phyloP scores from a whole-genome alignment of 306 rosid species.

The Neltuma alba region DNA sequence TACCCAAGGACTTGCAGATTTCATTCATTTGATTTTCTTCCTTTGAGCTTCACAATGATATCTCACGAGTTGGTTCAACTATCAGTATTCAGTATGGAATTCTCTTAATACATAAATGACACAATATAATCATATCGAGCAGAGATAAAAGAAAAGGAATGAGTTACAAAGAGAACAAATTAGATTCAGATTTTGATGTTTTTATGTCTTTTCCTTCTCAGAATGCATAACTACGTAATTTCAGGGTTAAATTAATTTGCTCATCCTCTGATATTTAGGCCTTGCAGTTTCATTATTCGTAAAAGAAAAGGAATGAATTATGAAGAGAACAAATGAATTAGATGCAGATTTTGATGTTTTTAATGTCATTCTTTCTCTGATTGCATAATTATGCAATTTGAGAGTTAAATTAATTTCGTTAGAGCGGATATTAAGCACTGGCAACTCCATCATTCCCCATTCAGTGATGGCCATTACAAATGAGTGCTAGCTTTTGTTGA shows the following conservation, averaged over 20 bases:
- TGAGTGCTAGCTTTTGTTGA: not conserved
- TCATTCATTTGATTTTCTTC: conserved; percentile 12
- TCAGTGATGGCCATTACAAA: not conserved
- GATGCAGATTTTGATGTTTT: not conserved
- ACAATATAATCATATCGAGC: not conserved
- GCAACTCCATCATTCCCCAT: not conserved
- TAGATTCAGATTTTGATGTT: not conserved
- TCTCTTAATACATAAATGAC: not conserved
- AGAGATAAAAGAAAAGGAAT: not conserved
- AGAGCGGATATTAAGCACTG: not conserved
- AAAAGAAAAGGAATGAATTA: not conserved
- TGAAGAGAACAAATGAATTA: too few species aligned
- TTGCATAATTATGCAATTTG: not conserved
- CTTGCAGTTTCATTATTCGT: too few species aligned
- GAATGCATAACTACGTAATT: not conserved
- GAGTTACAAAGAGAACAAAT: not conserved
- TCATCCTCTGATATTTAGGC: too few species aligned
- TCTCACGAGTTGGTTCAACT: not conserved
- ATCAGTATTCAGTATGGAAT: not conserved
- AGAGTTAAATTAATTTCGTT: too few species aligned
- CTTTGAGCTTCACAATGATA: not conserved
- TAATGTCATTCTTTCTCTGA: not conserved
- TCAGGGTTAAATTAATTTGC: too few species aligned
- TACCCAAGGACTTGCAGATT: conserved; percentile 4
- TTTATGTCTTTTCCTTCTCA: not conserved